Evolutionary conservation across 1,139 yeast species (phyloP).

Genomic region (Taphrina pruni): DNA sequence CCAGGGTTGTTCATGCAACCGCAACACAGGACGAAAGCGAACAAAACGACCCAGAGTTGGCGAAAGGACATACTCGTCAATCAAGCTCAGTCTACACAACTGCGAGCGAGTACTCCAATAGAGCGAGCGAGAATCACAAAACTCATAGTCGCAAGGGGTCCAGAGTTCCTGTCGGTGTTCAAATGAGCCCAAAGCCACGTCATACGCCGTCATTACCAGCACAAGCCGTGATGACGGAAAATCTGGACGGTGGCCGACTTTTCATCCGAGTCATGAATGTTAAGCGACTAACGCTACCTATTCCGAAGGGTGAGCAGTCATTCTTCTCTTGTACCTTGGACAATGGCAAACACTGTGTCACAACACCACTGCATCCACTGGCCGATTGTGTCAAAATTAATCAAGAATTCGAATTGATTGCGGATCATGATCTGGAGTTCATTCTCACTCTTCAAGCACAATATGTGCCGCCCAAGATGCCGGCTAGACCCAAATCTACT

Average conservation of each 20-base stretch:
- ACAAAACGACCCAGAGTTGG: background rate
- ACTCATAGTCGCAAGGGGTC: constrained; percentile 29
- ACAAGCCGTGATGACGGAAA: background rate
- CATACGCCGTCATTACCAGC: constrained; percentile 1
- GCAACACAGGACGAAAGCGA: constrained; percentile 6
- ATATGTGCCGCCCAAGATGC: constrained; percentile 23
- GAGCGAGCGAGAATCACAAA: constrained; percentile 20
- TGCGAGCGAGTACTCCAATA: constrained; percentile 12
- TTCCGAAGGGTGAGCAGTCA: constrained; percentile 37
- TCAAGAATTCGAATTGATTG: constrained; percentile 85
- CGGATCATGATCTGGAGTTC: constrained; percentile 68
- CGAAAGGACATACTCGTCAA: constrained; percentile 36
- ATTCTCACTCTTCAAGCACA: constrained; percentile 72
- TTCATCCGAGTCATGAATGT: constrained; percentile 33
- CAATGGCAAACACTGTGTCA: constrained; percentile 85
- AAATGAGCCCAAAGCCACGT: constrained; percentile 27
- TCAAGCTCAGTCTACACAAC: constrained; percentile 37
- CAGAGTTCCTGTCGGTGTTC: constrained; percentile 23
- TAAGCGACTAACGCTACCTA: constrained; percentile 25
- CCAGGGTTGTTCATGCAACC: constrained; percentile 42
- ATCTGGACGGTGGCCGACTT: constrained; percentile 31
- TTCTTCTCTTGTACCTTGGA: constrained; percentile 61
- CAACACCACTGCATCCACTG: constrained; percentile 68
- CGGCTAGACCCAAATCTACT: constrained; percentile 25
- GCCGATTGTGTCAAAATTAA: constrained; percentile 59